Conservation (phyloP, 345 rosid species). For the Populus alba region DNA sequence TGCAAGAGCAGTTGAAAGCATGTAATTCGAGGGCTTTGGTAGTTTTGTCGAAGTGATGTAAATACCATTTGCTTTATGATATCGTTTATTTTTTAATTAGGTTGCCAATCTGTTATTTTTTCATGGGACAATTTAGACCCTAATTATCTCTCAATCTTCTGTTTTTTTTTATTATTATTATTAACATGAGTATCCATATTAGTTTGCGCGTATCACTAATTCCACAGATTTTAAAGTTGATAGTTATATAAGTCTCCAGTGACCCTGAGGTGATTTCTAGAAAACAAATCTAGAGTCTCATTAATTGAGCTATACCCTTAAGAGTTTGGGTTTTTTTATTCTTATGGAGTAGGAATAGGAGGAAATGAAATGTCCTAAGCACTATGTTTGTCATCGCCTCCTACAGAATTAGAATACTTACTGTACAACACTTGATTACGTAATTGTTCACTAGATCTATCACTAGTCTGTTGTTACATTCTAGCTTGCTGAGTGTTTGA, state of each 20-base stretch:
- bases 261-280: too few species aligned
- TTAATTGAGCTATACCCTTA: too few species aligned
- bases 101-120: not conserved
- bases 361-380: not conserved
- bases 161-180: not conserved
- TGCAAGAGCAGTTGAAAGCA: too few species aligned
- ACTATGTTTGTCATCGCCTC: not conserved
- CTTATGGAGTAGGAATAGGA: not conserved
- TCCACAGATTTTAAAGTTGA: accelerated
- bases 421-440: not conserved
- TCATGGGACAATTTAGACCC: not conserved
- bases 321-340: not conserved
- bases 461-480: not conserved
- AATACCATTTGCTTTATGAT: not conserved
- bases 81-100: not conserved
- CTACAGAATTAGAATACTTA: not conserved
- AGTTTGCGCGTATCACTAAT: too few species aligned
- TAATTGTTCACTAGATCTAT: not conserved
- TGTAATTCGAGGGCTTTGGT: too few species aligned
- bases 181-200: too few species aligned
- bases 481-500: not conserved
- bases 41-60: too few species aligned
- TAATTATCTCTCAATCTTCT: not conserved
- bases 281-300: too few species aligned
- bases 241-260: too few species aligned